Conservation (phyloP, 2,329 filamentous ascomycete genomes). For the Talaromyces verruculosus region DNA sequence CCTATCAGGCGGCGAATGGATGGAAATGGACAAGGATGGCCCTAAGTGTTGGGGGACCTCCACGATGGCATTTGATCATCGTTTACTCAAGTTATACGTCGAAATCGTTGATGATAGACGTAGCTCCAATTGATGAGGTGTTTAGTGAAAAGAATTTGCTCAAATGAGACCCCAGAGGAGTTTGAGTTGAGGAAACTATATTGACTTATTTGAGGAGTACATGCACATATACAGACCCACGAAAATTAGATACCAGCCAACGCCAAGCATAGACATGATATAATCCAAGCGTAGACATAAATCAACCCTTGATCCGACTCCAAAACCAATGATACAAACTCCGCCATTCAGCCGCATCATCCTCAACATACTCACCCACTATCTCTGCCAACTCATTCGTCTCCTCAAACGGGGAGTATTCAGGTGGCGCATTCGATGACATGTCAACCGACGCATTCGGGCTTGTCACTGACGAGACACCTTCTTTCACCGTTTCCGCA, state of each 20-base stretch:
- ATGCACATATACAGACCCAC: neutral
- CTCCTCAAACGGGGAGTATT: slow-evolving; percentile 25
- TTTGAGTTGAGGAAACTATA: neutral
- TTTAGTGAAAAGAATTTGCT: no score
- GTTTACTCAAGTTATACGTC: no score
- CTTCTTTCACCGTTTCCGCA: slow-evolving; percentile 16
- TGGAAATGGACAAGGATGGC: no score
- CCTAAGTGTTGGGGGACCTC: no score
- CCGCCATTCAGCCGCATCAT: slow-evolving; percentile 43
- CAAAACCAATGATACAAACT: slow-evolving; percentile 46
- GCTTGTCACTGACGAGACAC: slow-evolving; percentile 21
- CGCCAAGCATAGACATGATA: neutral
- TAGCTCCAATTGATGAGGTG: no score
- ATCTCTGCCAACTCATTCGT: slow-evolving; percentile 47
- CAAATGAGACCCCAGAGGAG: no score
- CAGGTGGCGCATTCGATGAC: slow-evolving; percentile 29
- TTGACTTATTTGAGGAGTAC: neutral
- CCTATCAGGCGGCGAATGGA: no score
- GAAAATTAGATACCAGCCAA: neutral
- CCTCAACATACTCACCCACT: slow-evolving; percentile 48
- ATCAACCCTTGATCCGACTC: slow-evolving; percentile 27
- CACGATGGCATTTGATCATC: no score
- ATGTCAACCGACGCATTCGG: slow-evolving; percentile 35
- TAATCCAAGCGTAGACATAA: neutral
- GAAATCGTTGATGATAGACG: no score